Conservation (phyloP, 164 flowering plant genomes). For the Litsea cubeba region DNA sequence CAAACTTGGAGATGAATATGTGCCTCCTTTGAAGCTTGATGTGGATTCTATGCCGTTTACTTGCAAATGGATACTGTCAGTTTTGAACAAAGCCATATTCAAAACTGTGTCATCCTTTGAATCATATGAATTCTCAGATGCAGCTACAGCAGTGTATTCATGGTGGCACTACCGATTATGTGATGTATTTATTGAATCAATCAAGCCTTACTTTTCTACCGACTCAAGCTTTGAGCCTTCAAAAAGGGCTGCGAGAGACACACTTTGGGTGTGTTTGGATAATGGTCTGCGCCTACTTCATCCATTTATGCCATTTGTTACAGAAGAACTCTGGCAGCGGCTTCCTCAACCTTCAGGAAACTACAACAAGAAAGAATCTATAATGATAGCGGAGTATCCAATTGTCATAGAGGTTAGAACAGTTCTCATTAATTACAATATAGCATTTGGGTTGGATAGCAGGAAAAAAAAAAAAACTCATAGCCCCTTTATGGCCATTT, state of each 20-base stretch:
- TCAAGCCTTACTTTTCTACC: constrained; percentile 75
- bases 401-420: constrained; percentile 57
- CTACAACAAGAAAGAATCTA: constrained; percentile 47
- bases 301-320: constrained; percentile 97
- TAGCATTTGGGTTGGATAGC: background rate
- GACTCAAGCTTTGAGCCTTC: constrained; percentile 43
- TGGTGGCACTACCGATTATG: constrained; percentile 98
- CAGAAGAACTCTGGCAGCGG: constrained; percentile 98
- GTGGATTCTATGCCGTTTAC: constrained; percentile 55
- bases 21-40: constrained; percentile 40
- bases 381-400: constrained; percentile 79
- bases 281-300: constrained; percentile 89
- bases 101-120: constrained; percentile 63
- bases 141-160: constrained; percentile 67
- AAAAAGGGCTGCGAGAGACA: constrained; percentile 55
- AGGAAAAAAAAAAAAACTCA: too few species aligned
- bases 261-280: constrained; percentile 89
- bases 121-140: constrained; percentile 77
- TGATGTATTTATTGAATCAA: constrained; percentile 91
- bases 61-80: constrained; percentile 94
- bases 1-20: constrained; percentile 71
- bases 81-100: constrained; percentile 72
- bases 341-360: constrained; percentile 53
- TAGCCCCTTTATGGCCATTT: too few species aligned
- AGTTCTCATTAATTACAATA: background rate